Percentiles rank a stretch among this genome's conserved stretches.
These are phyloP conservation scores for Chamaenerion angustifolium DNA, from an alignment of 345 rosid genomes.

Conservation along the genomic window DNA sequence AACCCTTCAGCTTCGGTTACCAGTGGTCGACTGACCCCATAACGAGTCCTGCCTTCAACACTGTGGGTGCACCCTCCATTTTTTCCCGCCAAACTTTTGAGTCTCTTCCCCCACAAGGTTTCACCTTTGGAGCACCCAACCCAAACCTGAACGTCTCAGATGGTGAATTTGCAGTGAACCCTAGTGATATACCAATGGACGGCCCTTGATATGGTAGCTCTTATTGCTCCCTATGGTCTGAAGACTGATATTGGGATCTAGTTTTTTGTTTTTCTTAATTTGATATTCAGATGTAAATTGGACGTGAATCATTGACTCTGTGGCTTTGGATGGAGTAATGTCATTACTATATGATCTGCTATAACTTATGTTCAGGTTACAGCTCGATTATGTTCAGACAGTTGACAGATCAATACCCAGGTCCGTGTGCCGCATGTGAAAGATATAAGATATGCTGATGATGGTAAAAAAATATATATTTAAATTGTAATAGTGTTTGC, in stretches of 20 bases:
- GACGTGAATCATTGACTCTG: neutral
- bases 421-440: no score
- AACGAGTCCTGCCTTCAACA: slow-evolving; percentile 42
- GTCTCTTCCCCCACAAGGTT: slow-evolving; percentile 45
- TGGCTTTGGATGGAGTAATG: no score
- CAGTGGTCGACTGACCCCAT: slow-evolving; percentile 30
- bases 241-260: neutral
- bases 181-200: slow-evolving; percentile 58
- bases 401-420: no score
- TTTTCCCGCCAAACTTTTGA: slow-evolving; percentile 29
- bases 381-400: no score
- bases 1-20: slow-evolving; percentile 57
- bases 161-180: neutral
- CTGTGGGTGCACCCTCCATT: slow-evolving; percentile 34
- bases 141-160: slow-evolving; percentile 6
- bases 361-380: no score
- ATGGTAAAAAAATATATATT: no score
- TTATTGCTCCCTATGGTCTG: neutral
- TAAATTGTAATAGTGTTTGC: no score
- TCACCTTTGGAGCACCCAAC: slow-evolving; percentile 59
- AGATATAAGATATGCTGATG: no score
- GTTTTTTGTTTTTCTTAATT: no score
- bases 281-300: slow-evolving; percentile 1
- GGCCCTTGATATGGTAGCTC: slow-evolving; percentile 22
- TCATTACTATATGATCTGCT: no score